Base-by-base conservation (phyloP, 2,329 filamentous ascomycete genomes). In the Saccharata proteae region DNA sequence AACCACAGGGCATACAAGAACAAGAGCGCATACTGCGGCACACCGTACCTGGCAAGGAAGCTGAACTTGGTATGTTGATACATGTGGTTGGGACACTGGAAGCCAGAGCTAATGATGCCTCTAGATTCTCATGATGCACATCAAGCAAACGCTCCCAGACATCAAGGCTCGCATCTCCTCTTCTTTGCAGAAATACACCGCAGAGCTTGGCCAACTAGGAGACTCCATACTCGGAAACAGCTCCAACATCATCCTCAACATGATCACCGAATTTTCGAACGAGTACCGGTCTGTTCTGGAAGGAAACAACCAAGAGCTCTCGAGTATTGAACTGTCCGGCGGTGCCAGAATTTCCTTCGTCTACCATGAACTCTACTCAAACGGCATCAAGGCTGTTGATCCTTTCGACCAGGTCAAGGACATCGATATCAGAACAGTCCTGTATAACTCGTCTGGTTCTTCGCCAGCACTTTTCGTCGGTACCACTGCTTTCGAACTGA, bases 371-470 rank as follows among this genome's bases (percentile, higher is more conserved):
- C 70, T 98, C 11, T 98, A 98, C 62, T 79, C 85, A 35, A 96
- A 96, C 55, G 90, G 90, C 62, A 73, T 98, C 54, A 96, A 96
- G 69, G 86, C 90, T 2, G 79, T 98, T 25, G 92, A 98, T 57
- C 90, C 90, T 20, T 98, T 98, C 55, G 90, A 98, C 48, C 72
- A 86, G 42, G 85, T 96, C 57, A 98, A 96, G 65, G 90, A 98
- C 55, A 77, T 88, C 38, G 90, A 98, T 51, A 98, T 98, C 47
- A 80, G 92, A 45, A 96, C 84, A 15, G 88, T 94, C 39, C 72
- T 98, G 6, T 93, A 93, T 74, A 98, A 98, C 71, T 96, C 90
- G 15, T 96, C 90, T n/a, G 90, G 90, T 52, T 90, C 90, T 17
- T 93, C 88, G 1, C 90, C 90, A 0, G 88, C 90, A 2, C 74